Conservation (phyloP, 2,329 filamentous ascomycete genomes). For the Myrmaecium sp. region DNA sequence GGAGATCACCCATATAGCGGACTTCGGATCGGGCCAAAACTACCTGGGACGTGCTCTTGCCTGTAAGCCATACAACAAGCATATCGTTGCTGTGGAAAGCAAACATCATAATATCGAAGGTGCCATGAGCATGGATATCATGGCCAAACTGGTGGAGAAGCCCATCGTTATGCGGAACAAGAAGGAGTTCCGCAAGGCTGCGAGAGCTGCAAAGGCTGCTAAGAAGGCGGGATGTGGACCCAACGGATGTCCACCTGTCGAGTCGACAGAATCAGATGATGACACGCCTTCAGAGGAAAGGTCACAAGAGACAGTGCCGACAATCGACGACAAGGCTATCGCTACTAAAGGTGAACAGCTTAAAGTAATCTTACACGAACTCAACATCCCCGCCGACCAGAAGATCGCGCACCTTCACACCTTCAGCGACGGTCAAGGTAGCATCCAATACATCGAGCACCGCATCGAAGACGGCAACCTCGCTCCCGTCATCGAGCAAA, state of each 20-base stretch:
- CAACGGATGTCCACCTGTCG: slow-evolving; percentile 15
- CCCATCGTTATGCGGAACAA: slow-evolving; percentile 65
- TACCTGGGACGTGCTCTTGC: slow-evolving; percentile 83
- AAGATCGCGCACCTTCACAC: too few species aligned
- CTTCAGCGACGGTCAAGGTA: slow-evolving; percentile 45
- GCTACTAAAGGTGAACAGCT: too few species aligned
- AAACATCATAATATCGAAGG: slow-evolving; percentile 72
- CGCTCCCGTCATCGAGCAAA: slow-evolving; percentile 45
- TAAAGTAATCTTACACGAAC: too few species aligned
- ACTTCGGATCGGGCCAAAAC: slow-evolving; percentile 94
- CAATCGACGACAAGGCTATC: too few species aligned
- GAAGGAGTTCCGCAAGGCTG: slow-evolving; percentile 47
- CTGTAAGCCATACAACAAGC: slow-evolving; percentile 66
- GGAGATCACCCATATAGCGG: slow-evolving; percentile 68
- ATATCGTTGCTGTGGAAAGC: slow-evolving; percentile 83
- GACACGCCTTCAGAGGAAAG: too few species aligned
- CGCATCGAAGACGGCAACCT: slow-evolving; percentile 58
- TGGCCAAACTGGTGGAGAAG: slow-evolving; percentile 58
- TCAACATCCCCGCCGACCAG: too few species aligned
- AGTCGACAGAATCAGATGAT: slow-evolving; percentile 14
- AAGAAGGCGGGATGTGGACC: slow-evolving; percentile 14
- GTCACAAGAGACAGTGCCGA: too few species aligned
- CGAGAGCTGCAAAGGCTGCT: slow-evolving; percentile 26
- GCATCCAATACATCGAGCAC: slow-evolving; percentile 63
- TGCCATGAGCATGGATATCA: slow-evolving; percentile 69